Evolutionary conservation across 257 asterid genomes (phyloP).

Genomic region (Ajuga chamaepitys): DNA sequence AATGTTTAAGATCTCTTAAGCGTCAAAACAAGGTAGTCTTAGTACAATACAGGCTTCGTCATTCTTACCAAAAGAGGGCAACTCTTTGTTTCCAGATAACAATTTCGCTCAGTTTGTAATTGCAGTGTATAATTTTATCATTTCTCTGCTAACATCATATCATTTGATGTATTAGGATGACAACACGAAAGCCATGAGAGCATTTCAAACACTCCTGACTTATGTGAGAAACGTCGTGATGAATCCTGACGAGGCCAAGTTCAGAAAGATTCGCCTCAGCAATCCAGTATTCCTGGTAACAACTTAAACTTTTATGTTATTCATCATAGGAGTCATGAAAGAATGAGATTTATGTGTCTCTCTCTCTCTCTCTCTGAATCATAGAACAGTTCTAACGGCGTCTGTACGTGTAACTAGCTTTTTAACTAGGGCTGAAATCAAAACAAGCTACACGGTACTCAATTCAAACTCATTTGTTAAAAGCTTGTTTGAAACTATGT

Average conservation of each 20-base stretch:
- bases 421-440: too few species aligned
- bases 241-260: conserved; percentile 56
- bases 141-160: background rate
- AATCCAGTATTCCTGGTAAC: conserved; percentile 71
- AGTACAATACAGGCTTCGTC: background rate
- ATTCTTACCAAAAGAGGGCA: background rate
- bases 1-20: conserved; percentile 66
- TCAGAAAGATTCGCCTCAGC: conserved; percentile 66
- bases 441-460: too few species aligned
- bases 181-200: conserved; percentile 26
- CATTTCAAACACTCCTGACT: conserved; percentile 52
- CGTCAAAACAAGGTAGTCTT: conserved; percentile 47
- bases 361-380: too few species aligned
- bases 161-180: conserved; percentile 34
- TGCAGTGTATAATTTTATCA: background rate
- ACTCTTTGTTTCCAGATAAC: too few species aligned
- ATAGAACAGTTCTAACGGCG: background rate
- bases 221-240: conserved; percentile 46
- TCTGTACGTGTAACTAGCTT: background rate
- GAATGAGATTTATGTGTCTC: background rate
- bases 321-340: background rate
- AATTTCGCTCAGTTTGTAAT: too few species aligned
- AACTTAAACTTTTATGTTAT: background rate
- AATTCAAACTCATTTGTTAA: too few species aligned
- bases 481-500: too few species aligned